These are phyloP conservation scores for Gossypium longicalyx DNA, from an alignment of 345 rosid genomes.

Conservation along the genomic window DNA sequence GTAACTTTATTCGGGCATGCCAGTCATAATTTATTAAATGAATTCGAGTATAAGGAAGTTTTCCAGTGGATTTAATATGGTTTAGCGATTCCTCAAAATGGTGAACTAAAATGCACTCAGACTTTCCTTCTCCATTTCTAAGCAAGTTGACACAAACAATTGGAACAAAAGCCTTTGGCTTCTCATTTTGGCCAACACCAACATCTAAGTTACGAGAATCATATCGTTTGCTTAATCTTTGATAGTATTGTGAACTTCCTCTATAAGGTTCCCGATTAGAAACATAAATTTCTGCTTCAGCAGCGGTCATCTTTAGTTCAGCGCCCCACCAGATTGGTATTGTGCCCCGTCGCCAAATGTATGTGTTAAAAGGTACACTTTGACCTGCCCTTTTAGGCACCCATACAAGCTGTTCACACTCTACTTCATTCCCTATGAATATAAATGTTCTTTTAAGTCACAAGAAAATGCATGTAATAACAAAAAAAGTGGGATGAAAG, in stretches of 20 bases:
- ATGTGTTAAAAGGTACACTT: slow-evolving; percentile 78
- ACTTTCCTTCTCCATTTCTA: slow-evolving; percentile 82
- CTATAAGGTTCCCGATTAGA: slow-evolving; percentile 80
- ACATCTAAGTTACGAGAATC: slow-evolving; percentile 64
- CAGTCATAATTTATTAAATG: slow-evolving; percentile 83
- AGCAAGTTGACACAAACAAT: slow-evolving; percentile 84
- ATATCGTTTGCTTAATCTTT: slow-evolving; percentile 80
- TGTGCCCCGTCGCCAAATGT: slow-evolving; percentile 95
- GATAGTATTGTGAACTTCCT: slow-evolving; percentile 83
- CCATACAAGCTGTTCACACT: slow-evolving; percentile 98
- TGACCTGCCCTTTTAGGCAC: slow-evolving; percentile 70
- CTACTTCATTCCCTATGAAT: slow-evolving; percentile 92
- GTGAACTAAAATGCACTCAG: slow-evolving; percentile 85
- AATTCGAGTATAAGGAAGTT: slow-evolving; percentile 69
- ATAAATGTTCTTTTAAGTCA: slow-evolving; percentile 29
- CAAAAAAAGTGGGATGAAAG: neutral
- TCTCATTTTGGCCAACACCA: slow-evolving; percentile 54
- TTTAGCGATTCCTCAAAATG: slow-evolving; percentile 86
- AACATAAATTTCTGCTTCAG: slow-evolving; percentile 97
- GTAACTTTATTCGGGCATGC: slow-evolving; percentile 76
- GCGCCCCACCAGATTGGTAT: slow-evolving; percentile 99
- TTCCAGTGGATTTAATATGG: slow-evolving; percentile 57
- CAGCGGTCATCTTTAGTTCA: slow-evolving; percentile 81
- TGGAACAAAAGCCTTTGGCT: slow-evolving; percentile 71
- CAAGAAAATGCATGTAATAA: slow-evolving; percentile 25